Conservation (phyloP, 176 grass and related monocot species). For the Stipa capillata region DNA sequence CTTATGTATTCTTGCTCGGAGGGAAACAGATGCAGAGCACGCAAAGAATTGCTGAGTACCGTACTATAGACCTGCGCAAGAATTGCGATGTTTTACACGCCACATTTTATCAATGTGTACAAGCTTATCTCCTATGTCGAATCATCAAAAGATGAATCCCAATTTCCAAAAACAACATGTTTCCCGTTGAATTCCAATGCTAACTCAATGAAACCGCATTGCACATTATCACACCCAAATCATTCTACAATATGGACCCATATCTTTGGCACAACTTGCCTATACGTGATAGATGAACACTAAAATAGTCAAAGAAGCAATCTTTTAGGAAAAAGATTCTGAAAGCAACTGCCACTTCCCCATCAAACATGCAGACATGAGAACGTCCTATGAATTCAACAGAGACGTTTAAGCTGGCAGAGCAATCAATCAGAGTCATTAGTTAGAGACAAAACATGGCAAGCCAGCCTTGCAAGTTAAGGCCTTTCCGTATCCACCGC, state of each 20-base stretch:
- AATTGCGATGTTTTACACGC: not conserved
- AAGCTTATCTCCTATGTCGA: not conserved
- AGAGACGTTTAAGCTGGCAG: not conserved
- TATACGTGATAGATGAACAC: no score
- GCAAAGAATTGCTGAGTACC: not conserved
- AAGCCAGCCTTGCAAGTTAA: slow-evolving; percentile 32
- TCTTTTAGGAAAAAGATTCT: not conserved
- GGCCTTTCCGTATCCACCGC: not conserved
- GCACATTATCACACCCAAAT: no score
- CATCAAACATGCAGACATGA: not conserved
- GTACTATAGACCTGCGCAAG: slow-evolving; percentile 6
- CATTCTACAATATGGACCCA: no score
- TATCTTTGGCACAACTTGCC: no score
- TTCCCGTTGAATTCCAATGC: no score
- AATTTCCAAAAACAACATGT: no score
- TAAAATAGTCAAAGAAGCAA: slow-evolving; percentile 8
- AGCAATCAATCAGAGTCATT: not conserved
- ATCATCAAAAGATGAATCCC: not conserved
- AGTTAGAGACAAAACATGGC: slow-evolving; percentile 1
- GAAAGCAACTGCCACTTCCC: not conserved
- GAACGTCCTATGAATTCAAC: not conserved
- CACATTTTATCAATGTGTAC: not conserved
- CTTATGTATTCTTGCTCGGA: not conserved
- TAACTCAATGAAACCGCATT: no score
- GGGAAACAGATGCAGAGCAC: not conserved